Evolutionary conservation across 106 monocot genomes (phyloP).

Genomic region (Dendrobium huoshanense): DNA sequence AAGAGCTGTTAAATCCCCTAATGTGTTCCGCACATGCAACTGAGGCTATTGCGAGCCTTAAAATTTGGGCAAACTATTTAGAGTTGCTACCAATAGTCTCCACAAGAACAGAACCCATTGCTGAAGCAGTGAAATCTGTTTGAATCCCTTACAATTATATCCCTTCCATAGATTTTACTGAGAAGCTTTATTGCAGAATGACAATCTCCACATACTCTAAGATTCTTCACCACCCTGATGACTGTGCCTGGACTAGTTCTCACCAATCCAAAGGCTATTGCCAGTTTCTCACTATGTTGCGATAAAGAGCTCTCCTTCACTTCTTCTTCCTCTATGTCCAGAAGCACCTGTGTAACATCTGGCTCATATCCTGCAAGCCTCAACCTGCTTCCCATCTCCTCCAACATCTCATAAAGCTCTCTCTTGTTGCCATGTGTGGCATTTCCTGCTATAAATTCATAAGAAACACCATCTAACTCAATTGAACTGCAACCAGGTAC

Average conservation of each 20-base stretch:
- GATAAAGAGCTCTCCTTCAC: conserved; percentile 38
- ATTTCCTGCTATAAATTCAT: conserved; percentile 59
- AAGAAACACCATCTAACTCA: conserved; percentile 27
- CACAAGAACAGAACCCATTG: conserved; percentile 41
- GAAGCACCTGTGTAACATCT: conserved; percentile 35
- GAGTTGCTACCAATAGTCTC: conserved; percentile 39
- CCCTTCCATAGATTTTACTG: conserved; percentile 30
- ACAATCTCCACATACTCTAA: conserved; percentile 48
- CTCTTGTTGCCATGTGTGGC: conserved; percentile 21
- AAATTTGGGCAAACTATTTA: no score
- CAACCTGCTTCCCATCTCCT: conserved; percentile 29
- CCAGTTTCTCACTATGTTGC: conserved; percentile 58
- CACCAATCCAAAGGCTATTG: conserved; percentile 46
- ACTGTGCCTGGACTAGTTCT: conserved; percentile 23
- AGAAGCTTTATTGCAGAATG: conserved; percentile 40
- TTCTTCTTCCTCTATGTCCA: conserved; percentile 46
- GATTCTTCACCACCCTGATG: conserved; percentile 47
- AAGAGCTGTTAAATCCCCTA: no score
- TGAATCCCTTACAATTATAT: conserved; percentile 41
- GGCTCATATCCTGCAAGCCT: conserved; percentile 33
- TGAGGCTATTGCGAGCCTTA: no score
- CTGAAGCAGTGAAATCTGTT: conserved; percentile 47
- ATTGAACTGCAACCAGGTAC: conserved; percentile 61
- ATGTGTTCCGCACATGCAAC: no score
- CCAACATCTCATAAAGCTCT: conserved; percentile 42